Percentiles rank a stretch among this genome's conserved stretches.
These are phyloP conservation scores for Colletotrichum viniferum DNA, from an alignment of 2,329 filamentous ascomycete species.

Conservation along the genomic window DNA sequence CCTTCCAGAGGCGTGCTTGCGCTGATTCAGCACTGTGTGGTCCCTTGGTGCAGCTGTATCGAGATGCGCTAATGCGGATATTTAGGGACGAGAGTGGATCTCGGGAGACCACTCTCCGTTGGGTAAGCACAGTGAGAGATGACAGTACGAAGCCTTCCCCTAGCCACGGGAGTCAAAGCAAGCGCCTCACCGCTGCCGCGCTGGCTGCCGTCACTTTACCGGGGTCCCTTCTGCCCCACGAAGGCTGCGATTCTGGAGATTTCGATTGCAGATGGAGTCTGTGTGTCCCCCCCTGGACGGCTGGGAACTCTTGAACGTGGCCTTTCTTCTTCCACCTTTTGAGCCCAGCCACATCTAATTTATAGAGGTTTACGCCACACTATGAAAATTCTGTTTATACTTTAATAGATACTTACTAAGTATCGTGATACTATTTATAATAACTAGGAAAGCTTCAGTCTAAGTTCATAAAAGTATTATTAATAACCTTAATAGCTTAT, in stretches of 20 bases:
- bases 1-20: not conserved
- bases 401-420: too few species aligned
- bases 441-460: too few species aligned
- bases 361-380: too few species aligned
- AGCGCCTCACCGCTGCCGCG: slow-evolving; percentile 18
- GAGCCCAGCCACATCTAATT: too few species aligned
- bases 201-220: not conserved
- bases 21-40: slow-evolving; percentile 24
- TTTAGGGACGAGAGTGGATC: not conserved
- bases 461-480: too few species aligned
- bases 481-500: too few species aligned
- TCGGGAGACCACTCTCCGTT: slow-evolving; percentile 11
- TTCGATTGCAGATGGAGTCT: slow-evolving; percentile 9
- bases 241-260: slow-evolving; percentile 20
- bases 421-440: too few species aligned
- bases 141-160: not conserved
- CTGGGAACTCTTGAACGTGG: not conserved
- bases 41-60: not conserved
- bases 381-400: too few species aligned
- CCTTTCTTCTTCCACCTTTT: slow-evolving; percentile 4
- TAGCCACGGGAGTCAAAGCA: slow-evolving; percentile 10
- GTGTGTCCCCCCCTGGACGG: not conserved
- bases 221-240: slow-evolving; percentile 1
- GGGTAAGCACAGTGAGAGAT: not conserved
- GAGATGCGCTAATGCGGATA: not conserved